phyloP scores from a whole-genome alignment of 805 yeast genomes.

The Pichia heedii region DNA sequence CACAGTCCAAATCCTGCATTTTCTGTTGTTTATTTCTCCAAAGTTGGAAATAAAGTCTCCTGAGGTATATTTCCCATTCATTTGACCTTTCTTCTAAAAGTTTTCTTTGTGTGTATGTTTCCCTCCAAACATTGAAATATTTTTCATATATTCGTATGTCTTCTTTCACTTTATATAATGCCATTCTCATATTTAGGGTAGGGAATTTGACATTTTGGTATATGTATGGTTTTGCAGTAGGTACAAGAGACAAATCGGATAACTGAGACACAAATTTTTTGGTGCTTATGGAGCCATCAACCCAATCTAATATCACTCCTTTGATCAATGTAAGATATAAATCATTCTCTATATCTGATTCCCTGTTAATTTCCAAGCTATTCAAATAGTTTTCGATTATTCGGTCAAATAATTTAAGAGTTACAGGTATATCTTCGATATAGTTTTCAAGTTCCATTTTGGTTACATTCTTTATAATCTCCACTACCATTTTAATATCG shows the following conservation, averaged over 20 bases:
- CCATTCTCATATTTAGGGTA: conserved; percentile 21
- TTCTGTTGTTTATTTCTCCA: background rate
- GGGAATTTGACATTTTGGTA: conserved; percentile 15
- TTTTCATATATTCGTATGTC: conserved; percentile 15
- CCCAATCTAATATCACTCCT: conserved; percentile 15
- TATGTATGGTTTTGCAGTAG: conserved; percentile 17
- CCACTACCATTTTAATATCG: background rate
- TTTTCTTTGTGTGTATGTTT: background rate
- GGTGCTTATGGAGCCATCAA: conserved; percentile 7
- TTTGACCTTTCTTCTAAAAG: background rate
- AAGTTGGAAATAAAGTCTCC: background rate
- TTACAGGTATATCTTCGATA: conserved; percentile 6
- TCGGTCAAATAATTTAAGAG: conserved; percentile 20
- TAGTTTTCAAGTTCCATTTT: background rate
- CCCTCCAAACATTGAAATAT: conserved; percentile 14
- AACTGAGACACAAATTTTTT: conserved; percentile 16
- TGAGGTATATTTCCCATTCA: background rate
- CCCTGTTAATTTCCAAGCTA: conserved; percentile 13
- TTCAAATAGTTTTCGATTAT: conserved; percentile 18
- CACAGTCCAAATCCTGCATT: background rate
- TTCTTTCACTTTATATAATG: conserved; percentile 16
- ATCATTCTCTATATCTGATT: conserved; percentile 13
- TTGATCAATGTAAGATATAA: conserved; percentile 15
- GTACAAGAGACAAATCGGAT: conserved; percentile 19
- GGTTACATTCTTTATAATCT: conserved; percentile 1